A percentile compares a stretch with the other conserved stretches of the same genome.
phyloP scores from a whole-genome alignment of 768 basidiomycete genomes.

The Pulveroboletus sp. region DNA sequence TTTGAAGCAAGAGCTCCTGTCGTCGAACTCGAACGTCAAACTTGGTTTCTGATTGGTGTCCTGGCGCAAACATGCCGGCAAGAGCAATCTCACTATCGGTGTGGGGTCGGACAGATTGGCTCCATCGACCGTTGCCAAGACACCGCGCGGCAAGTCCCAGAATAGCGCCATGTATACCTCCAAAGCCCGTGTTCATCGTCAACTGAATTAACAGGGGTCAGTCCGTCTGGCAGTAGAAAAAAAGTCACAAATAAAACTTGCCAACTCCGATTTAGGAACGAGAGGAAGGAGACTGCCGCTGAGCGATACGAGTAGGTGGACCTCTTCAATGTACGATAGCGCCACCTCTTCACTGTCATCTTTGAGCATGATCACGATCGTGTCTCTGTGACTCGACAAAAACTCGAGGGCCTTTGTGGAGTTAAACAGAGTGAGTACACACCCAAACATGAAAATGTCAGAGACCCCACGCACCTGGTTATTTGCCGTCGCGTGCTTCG shows the following conservation, averaged over 20 bases:
- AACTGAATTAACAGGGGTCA: conserved; percentile 31
- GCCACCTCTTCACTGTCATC: conserved; percentile 62
- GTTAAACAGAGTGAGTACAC: background rate
- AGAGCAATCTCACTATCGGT: conserved; percentile 62
- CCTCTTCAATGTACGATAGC: conserved; percentile 68
- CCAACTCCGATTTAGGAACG: conserved; percentile 75
- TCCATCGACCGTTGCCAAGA: conserved; percentile 57
- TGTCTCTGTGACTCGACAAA: conserved; percentile 76
- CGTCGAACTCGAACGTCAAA: conserved; percentile 55
- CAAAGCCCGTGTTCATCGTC: conserved; percentile 74
- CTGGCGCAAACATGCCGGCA: conserved; percentile 50
- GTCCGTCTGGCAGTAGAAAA: background rate
- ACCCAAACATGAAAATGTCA: too few species aligned
- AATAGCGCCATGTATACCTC: conserved; percentile 77
- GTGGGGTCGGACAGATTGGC: conserved; percentile 52
- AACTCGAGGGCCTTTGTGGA: conserved; percentile 53
- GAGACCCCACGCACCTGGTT: conserved; percentile 50
- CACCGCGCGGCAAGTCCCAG: conserved; percentile 69
- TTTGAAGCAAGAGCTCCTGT: conserved; percentile 55
- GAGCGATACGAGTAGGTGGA: conserved; percentile 72
- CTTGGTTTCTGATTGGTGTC: conserved; percentile 47
- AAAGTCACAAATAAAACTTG: conserved; percentile 32
- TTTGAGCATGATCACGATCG: conserved; percentile 76
- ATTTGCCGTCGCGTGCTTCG: conserved; percentile 58
- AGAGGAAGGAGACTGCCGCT: conserved; percentile 63